Evolutionary conservation across 2,329 filamentous ascomycete species (phyloP).

Genomic region (Camptophora hylomeconis): DNA sequence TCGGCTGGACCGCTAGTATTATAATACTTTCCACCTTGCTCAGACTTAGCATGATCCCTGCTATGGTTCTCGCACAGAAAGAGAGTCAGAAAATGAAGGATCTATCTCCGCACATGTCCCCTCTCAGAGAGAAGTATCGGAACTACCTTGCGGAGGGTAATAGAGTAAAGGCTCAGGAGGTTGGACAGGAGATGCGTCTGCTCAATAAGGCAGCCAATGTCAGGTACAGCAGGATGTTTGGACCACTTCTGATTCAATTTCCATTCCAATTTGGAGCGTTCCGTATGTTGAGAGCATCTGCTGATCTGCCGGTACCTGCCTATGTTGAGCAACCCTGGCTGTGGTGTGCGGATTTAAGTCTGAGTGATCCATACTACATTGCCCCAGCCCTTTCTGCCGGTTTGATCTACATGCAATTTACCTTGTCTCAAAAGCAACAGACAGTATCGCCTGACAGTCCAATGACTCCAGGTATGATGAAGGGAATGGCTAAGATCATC

Average conservation of each 20-base stretch:
- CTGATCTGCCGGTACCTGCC: constrained; percentile 64
- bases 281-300: constrained; percentile 62
- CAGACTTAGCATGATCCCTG: constrained; percentile 56
- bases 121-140: constrained; percentile 44
- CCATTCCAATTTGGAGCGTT: constrained; percentile 73
- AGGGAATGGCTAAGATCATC: constrained; percentile 28
- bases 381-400: constrained; percentile 52
- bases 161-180: constrained; percentile 32
- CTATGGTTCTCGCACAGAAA: constrained; percentile 46
- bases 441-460: constrained; percentile 16
- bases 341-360: constrained; percentile 70
- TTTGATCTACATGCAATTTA: constrained; percentile 45
- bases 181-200: constrained; percentile 34
- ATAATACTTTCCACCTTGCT: constrained; percentile 50
- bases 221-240: constrained; percentile 35
- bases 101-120: constrained; percentile 44
- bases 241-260: constrained; percentile 47
- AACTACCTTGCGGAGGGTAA: constrained; percentile 32
- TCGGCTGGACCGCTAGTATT: constrained; percentile 76
- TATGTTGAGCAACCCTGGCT: constrained; percentile 55
- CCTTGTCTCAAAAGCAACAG: constrained; percentile 29
- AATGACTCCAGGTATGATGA: constrained; percentile 11
- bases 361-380: constrained; percentile 63
- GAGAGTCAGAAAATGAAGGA: constrained; percentile 48
- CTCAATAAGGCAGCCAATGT: constrained; percentile 46